Conservation (phyloP, 179 eudicot genomes). For the Patellifolia procumbens region DNA sequence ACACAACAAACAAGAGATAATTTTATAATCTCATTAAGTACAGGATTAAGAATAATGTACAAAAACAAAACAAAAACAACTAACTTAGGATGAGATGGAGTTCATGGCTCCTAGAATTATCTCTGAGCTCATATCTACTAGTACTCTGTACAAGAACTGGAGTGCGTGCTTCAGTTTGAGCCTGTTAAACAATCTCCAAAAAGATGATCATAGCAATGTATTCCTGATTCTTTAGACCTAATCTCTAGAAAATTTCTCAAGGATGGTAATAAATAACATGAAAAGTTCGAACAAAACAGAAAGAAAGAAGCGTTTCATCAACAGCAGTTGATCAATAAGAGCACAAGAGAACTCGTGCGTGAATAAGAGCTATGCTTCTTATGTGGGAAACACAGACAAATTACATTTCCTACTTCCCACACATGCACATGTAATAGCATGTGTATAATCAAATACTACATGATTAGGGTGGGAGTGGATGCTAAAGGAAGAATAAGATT, state of each 20-base stretch:
- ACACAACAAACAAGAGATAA: too few species aligned
- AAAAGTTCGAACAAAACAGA: neutral
- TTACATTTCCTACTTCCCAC: neutral
- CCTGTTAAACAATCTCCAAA: neutral
- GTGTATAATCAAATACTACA: conserved; percentile 14
- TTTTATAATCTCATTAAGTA: too few species aligned
- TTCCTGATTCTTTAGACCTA: neutral
- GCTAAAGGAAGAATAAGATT: neutral
- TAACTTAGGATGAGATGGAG: neutral
- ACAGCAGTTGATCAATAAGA: neutral
- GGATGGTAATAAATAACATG: neutral
- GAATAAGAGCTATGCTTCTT: neutral
- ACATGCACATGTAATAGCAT: too few species aligned
- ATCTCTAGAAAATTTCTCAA: neutral
- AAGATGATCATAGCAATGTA: neutral
- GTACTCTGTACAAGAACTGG: neutral
- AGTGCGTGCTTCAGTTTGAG: neutral
- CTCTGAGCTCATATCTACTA: neutral
- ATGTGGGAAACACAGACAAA: neutral
- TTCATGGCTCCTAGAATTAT: neutral
- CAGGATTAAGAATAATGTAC: neutral
- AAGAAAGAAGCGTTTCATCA: conserved; percentile 7
- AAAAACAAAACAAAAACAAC: too few species aligned
- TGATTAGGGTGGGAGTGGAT: conserved; percentile 1
- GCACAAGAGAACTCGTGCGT: neutral